These are phyloP conservation scores for Emericellopsis cladophorae DNA, from an alignment of 2,329 filamentous ascomycete species.

Conservation along the genomic window DNA sequence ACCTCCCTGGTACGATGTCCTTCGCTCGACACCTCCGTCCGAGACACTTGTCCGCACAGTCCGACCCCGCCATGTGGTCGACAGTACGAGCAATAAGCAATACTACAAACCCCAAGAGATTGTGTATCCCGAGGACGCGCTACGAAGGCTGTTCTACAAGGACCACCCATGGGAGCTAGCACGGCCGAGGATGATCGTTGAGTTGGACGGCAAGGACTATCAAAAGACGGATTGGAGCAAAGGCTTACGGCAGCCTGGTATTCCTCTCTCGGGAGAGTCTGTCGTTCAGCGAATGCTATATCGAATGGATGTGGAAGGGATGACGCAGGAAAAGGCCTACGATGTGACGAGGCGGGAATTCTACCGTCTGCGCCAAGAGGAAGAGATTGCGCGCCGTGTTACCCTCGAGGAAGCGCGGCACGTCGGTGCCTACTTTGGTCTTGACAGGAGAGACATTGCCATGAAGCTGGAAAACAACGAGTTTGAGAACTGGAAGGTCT, in stretches of 20 bases:
- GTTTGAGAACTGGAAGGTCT: slow-evolving; percentile 76
- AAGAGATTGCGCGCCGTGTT: slow-evolving; percentile 73
- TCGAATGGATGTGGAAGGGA: slow-evolving; percentile 56
- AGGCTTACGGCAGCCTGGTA: slow-evolving; percentile 58
- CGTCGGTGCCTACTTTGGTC: slow-evolving; percentile 82
- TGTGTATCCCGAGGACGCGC: slow-evolving; percentile 67
- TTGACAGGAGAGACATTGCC: slow-evolving; percentile 59
- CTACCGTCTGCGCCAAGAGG: slow-evolving; percentile 68
- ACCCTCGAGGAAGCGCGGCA: slow-evolving; percentile 78
- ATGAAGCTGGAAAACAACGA: slow-evolving; percentile 70
- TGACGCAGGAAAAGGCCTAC: slow-evolving; percentile 61
- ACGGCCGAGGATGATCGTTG: slow-evolving; percentile 71
- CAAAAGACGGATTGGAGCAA: slow-evolving; percentile 69
- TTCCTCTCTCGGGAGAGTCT: slow-evolving; percentile 74
- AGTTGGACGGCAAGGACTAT: slow-evolving; percentile 73
- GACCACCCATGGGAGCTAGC: slow-evolving; percentile 98
- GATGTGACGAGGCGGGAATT: slow-evolving; percentile 82
- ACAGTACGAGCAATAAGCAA: slow-evolving; percentile 21
- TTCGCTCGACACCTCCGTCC: slow-evolving; percentile 41
- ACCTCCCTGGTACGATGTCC: slow-evolving; percentile 36
- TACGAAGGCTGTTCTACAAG: slow-evolving; percentile 73
- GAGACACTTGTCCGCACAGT: slow-evolving; percentile 43
- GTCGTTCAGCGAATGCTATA: slow-evolving; percentile 87
- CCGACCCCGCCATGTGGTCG: slow-evolving; percentile 29
- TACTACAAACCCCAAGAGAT: slow-evolving; percentile 73